Base-by-base conservation (phyloP, 495 filamentous ascomycete genomes). In the Penicillium arizonense region DNA sequence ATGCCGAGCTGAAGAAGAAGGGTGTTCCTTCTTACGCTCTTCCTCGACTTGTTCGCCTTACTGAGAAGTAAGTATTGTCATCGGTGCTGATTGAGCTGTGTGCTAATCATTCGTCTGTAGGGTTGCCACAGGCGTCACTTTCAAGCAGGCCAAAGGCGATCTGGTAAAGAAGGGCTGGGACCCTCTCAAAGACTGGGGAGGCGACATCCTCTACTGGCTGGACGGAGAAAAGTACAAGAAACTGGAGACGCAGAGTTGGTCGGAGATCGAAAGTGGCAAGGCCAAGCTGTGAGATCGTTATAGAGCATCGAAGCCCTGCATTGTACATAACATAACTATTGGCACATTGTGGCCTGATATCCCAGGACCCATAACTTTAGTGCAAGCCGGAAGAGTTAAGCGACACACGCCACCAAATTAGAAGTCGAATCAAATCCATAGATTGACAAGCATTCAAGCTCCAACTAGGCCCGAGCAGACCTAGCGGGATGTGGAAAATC, bases 111-210 rank as follows among this genome's bases (percentile, higher is more conserved):
- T 47, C 5, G 37, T 30, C 30, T 32, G 6, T 18, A 80, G 77
- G 57, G 76, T 81, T 41, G 68, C 69, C 37, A 74, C 76, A 2
- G 74, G 73, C 23, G 75, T 73, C 5, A 81, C 76, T 1, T 81
- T 81, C 64, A 81, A 81, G 53, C 76, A 81, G 55, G 71, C 77
- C 12, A 81, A 78, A 51, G 70, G 69, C 18, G 76, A 77, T 16
- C 45, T 81, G 18, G 52, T 67, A 3, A 76, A 77, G 60, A 77
- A 74, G 50, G 63, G 67, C 20, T 81, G 77, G 77, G 62, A 69
- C 53, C 71, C 70, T 11, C 63, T 56, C 2, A 59, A 58, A 5
- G 64, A 71, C 21, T 65, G 61, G 43, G 67, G 59, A 3, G 69
- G 67, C 1, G 77, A 79, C 56, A 67, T 63, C 13, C 52, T 81